Percentiles rank a stretch among this genome's conserved stretches.
Evolutionary conservation across 2,329 filamentous ascomycete genomes (phyloP).

Genomic region (Keithomyces neogunnii): DNA sequence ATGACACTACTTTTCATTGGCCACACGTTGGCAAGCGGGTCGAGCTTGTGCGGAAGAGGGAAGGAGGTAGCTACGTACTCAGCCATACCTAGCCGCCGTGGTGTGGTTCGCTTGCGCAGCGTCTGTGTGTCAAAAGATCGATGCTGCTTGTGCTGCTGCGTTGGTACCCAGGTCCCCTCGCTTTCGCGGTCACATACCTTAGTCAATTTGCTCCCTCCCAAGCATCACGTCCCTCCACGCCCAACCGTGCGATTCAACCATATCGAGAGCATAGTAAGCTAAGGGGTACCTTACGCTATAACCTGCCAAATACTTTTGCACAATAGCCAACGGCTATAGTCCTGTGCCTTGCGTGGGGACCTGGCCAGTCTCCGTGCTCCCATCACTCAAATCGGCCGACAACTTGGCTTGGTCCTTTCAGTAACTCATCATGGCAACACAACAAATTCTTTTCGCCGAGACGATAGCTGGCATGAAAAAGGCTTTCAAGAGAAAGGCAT

Average conservation of each 20-base stretch:
- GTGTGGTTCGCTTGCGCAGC: neutral
- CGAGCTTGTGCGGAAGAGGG: neutral
- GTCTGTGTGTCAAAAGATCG: neutral
- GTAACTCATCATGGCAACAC: slow-evolving; percentile 31
- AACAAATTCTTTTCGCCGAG: slow-evolving; percentile 56
- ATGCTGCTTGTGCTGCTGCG: neutral
- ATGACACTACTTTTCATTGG: slow-evolving; percentile 7
- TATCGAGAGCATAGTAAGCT: neutral
- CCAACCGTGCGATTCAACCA: neutral
- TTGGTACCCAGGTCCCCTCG: neutral
- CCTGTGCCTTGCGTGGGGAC: neutral
- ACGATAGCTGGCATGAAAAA: slow-evolving; percentile 62
- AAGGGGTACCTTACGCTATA: neutral
- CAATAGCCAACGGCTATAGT: neutral
- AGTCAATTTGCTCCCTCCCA: neutral
- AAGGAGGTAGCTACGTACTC: neutral
- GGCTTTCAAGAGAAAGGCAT: slow-evolving; percentile 55
- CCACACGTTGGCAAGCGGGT: neutral
- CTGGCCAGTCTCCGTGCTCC: neutral
- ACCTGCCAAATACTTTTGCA: neutral
- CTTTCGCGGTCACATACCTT: neutral
- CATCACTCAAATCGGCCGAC: neutral
- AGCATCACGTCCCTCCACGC: neutral
- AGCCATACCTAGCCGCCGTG: neutral
- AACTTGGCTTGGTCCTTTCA: neutral